Base-by-base conservation (phyloP, 768 basidiomycete genomes). In the Mycena albidolilacea region DNA sequence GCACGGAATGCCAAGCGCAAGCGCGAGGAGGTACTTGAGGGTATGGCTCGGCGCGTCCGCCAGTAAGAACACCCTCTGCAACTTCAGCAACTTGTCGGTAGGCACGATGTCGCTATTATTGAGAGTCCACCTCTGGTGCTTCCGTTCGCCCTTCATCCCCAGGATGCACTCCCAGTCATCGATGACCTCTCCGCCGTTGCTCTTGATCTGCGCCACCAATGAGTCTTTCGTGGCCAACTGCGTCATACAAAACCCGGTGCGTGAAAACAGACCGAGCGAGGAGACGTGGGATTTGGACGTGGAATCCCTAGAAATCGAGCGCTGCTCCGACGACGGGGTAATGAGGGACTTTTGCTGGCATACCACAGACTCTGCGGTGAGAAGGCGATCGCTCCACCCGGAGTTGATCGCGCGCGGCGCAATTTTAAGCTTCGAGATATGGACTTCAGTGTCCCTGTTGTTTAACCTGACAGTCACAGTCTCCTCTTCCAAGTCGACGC, bases 1-100 rank as follows among this genome's bases (percentile, higher is more conserved):
- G 75, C 95, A 96, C 5, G 97, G 97, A 64, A 98, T 91, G 12
- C 96, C 96, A 50, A 96, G 84, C 0, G 94, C 95, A 43, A 98
- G 87, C 7, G 95, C 94, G 4, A 92, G 86, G 65, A 97, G 84
- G 77, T 89, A 96, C 81, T 97, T 97, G 11, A 92, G 89, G 75
- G 94, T 96, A 69, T 90, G 88, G 75, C 87, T 90, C 10, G 86
- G 79, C 15, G 90, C 88, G 73, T 94, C 91, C 0, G 93, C 89
- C 17, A 95, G 72, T 50, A 95, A 84, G 80, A 94, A 94, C 30
- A 93, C 85, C 15, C 88, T 86, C 17, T 88, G 79, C 46, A 90
- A 81, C 38, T 84, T 82, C n/a, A 78, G 70, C 43, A 84, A 83
- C 64, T 84, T 85, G 21, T 76, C 88, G 46, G 84, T 85, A 21